Conservation (phyloP, 1,139 yeast genomes). For the Saccharomyces hybrid region DNA sequence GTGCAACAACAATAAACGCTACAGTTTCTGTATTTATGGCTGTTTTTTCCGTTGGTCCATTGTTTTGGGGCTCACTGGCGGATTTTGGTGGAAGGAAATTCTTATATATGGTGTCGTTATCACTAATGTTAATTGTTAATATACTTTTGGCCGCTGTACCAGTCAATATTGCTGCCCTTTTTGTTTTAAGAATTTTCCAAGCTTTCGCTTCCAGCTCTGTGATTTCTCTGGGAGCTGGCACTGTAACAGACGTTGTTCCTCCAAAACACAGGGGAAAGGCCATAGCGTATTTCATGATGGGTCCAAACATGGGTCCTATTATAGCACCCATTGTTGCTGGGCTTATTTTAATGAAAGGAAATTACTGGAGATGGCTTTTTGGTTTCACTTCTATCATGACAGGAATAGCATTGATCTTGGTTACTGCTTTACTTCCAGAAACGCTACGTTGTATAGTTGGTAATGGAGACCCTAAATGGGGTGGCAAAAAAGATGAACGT, state of each 20-base stretch:
- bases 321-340: slow-evolving; percentile 46
- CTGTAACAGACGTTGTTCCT: slow-evolving; percentile 44
- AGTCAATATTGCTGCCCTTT: slow-evolving; percentile 38
- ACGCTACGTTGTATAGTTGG: slow-evolving; percentile 51
- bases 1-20: slow-evolving; percentile 44
- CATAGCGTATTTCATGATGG: slow-evolving; percentile 49
- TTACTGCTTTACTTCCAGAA: slow-evolving; percentile 44
- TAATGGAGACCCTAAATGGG: slow-evolving; percentile 36
- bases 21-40: slow-evolving; percentile 56
- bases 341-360: slow-evolving; percentile 32
- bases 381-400: slow-evolving; percentile 45
- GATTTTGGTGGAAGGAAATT: slow-evolving; percentile 52
- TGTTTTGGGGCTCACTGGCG: slow-evolving; percentile 50
- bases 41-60: slow-evolving; percentile 46
- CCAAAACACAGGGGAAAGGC: slow-evolving; percentile 44
- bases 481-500: not conserved
- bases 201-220: slow-evolving; percentile 51
- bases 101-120: slow-evolving; percentile 40
- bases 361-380: slow-evolving; percentile 51
- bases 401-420: slow-evolving; percentile 34
- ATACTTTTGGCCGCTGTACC: slow-evolving; percentile 44
- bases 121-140: slow-evolving; percentile 41
- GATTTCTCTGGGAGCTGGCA: slow-evolving; percentile 50
- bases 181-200: slow-evolving; percentile 40
- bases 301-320: slow-evolving; percentile 54